Conservation (phyloP, 805 yeast species). For the Pichia occidentalis region DNA sequence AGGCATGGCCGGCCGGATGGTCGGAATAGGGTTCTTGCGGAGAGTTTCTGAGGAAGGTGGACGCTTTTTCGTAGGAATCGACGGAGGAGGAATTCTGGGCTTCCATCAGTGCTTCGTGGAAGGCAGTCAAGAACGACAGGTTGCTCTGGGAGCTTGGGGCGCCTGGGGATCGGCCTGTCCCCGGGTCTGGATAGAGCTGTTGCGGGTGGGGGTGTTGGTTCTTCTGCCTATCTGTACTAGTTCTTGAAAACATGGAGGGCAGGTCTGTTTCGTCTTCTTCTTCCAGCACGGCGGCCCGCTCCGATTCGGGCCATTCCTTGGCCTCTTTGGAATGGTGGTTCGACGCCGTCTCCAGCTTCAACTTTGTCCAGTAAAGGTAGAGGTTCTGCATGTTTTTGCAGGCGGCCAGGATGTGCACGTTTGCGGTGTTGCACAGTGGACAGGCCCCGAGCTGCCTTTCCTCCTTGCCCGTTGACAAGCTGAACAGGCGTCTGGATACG, state of each 20-base stretch:
- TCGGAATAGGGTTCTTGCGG: slow-evolving; percentile 12
- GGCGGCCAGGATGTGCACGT: slow-evolving; percentile 25
- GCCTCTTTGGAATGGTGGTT: no score
- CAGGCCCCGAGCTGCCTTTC: no score
- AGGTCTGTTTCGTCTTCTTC: neutral
- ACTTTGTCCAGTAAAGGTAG: slow-evolving; percentile 8
- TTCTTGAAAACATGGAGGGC: slow-evolving; percentile 9
- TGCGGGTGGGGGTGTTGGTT: neutral
- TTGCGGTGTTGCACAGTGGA: slow-evolving; percentile 30
- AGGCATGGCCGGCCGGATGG: slow-evolving; percentile 13
- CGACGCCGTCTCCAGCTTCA: slow-evolving; percentile 13
- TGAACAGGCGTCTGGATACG: no score
- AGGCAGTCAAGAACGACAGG: slow-evolving; percentile 29
- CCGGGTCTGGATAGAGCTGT: slow-evolving; percentile 3
- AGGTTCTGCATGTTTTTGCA: slow-evolving; percentile 31
- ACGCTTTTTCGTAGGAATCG: slow-evolving; percentile 4
- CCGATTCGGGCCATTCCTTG: no score
- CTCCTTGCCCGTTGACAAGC: no score
- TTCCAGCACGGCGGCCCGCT: neutral
- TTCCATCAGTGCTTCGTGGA: slow-evolving; percentile 31
- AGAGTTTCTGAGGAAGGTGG: neutral
- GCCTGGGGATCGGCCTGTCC: no score
- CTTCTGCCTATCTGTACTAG: neutral
- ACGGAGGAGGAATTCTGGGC: slow-evolving; percentile 15
- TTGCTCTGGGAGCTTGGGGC: no score